Conservation (phyloP, 1,139 yeast genomes). For the Kodamaea fungicola region DNA sequence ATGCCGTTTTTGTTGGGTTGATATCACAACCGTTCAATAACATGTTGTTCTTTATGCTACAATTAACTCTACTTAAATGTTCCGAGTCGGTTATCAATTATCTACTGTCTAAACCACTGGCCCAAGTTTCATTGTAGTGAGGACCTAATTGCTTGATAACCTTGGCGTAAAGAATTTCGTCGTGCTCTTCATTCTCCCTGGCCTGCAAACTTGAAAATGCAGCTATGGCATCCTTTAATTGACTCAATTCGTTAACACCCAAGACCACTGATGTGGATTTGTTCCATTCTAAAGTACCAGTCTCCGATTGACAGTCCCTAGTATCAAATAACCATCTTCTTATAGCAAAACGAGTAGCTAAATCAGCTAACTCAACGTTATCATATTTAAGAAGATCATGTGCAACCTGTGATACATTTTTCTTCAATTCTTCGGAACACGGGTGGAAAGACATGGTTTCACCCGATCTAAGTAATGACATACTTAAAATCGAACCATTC, state of each 20-base stretch:
- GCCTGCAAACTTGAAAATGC: conserved; percentile 51
- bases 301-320: conserved; percentile 2
- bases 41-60: no score
- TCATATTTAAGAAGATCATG: conserved; percentile 28
- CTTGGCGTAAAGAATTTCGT: conserved; percentile 38
- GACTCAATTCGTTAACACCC: conserved; percentile 65
- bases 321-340: conserved; percentile 49
- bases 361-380: conserved; percentile 67
- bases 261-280: conserved; percentile 60
- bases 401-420: conserved; percentile 55
- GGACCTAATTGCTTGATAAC: conserved; percentile 48
- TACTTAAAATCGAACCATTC: conserved; percentile 83
- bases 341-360: conserved; percentile 76
- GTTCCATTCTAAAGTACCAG: conserved; percentile 20
- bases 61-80: no score
- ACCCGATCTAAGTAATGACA: conserved; percentile 75
- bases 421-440: conserved; percentile 57
- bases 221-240: conserved; percentile 59
- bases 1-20: no score
- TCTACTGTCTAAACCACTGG: conserved; percentile 50
- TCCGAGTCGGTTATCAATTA: conserved; percentile 17
- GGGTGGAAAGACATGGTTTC: conserved; percentile 81
- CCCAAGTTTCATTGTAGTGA: conserved; percentile 69
- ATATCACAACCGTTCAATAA: no score
- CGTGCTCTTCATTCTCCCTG: conserved; percentile 31